These are phyloP conservation scores for Craterostigma plantagineum DNA, from an alignment of 257 asterid genomes.

Conservation along the genomic window DNA sequence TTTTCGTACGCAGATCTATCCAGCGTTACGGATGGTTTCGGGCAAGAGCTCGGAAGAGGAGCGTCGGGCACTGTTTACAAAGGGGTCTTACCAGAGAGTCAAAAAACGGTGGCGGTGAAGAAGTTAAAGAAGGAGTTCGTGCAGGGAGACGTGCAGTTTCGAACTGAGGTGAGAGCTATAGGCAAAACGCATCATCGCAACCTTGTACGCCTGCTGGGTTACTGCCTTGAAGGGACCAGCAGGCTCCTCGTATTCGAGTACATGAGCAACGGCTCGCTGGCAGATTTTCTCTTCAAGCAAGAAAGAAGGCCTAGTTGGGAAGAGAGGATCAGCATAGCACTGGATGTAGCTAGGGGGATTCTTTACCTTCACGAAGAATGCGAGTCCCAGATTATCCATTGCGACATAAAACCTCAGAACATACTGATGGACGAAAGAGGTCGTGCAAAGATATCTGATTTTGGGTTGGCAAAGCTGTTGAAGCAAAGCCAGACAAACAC, in stretches of 20 bases:
- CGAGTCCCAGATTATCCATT: constrained; percentile 36
- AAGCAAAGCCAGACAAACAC: constrained; percentile 33
- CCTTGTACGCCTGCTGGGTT: constrained; percentile 36
- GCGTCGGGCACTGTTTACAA: constrained; percentile 31
- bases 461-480: constrained; percentile 38
- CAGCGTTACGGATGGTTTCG: constrained; percentile 23
- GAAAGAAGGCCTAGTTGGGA: constrained; percentile 19
- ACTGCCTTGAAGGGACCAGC: constrained; percentile 23
- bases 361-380: constrained; percentile 47
- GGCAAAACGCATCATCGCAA: constrained; percentile 37
- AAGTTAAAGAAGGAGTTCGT: constrained; percentile 18
- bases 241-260: constrained; percentile 34
- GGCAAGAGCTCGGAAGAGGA: constrained; percentile 31
- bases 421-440: constrained; percentile 27
- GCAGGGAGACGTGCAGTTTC: constrained; percentile 28
- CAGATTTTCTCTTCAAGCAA: constrained; percentile 14
- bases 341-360: constrained; percentile 33
- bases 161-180: constrained; percentile 26
- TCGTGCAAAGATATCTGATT: constrained; percentile 33
- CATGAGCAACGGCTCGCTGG: constrained; percentile 40
- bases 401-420: constrained; percentile 52
- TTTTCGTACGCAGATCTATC: constrained; percentile 17
- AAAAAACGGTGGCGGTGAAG: constrained; percentile 27
- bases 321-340: constrained; percentile 15
- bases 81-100: constrained; percentile 11